These are phyloP conservation scores for Aspergillus asperescens DNA, from an alignment of 495 filamentous ascomycete genomes.

Conservation along the genomic window DNA sequence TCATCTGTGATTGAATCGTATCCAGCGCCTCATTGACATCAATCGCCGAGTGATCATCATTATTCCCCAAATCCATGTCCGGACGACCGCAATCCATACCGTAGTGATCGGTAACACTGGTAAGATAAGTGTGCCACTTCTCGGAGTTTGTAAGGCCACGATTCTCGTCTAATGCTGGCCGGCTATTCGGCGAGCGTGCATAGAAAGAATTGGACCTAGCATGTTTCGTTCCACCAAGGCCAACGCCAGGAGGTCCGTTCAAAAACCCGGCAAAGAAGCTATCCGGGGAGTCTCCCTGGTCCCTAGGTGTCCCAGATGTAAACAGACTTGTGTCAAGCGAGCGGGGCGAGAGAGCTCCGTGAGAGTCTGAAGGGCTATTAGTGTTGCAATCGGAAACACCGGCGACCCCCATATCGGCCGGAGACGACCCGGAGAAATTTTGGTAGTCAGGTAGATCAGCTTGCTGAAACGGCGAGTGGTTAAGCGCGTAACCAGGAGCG, in stretches of 20 bases:
- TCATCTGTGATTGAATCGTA: conserved; percentile 18
- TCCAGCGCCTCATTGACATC: conserved; percentile 40
- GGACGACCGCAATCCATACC: conserved; percentile 64
- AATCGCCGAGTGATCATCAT: conserved; percentile 59
- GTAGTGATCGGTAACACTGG: conserved; percentile 46
- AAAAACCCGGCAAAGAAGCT: conserved; percentile 12
- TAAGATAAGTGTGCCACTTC: conserved; percentile 39
- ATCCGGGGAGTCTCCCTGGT: neutral
- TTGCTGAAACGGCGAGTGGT: conserved; percentile 7
- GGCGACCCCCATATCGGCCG: conserved; percentile 7
- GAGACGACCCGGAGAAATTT: conserved; percentile 13
- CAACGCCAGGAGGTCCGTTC: conserved; percentile 8
- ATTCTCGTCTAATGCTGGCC: conserved; percentile 1
- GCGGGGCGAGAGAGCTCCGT: conserved; percentile 12
- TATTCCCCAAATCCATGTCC: conserved; percentile 62
- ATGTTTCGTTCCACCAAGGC: neutral
- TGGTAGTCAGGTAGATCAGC: neutral
- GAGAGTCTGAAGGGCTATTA: conserved; percentile 10
- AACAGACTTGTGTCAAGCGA: conserved; percentile 3
- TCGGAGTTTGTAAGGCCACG: conserved; percentile 22
- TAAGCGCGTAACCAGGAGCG: conserved; percentile 8
- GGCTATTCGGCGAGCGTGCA: neutral
- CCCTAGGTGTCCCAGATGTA: neutral
- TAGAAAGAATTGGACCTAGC: neutral
- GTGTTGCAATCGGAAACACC: neutral